Conservation (phyloP, 371 early-diverging fungal genomes). For the Mucor sp. region DNA sequence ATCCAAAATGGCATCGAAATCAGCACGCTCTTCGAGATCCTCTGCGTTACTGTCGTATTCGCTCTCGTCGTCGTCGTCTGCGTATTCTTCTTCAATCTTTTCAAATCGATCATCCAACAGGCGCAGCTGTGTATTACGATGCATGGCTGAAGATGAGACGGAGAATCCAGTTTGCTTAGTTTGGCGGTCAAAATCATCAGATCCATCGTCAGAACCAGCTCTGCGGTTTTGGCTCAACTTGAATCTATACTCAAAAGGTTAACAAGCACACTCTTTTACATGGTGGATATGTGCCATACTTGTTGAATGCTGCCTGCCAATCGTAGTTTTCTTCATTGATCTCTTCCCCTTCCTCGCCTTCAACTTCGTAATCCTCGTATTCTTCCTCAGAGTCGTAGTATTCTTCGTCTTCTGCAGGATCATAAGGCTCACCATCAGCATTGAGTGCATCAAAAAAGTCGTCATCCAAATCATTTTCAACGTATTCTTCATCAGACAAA, state of each 20-base stretch:
- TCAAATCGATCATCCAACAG: constrained; percentile 94
- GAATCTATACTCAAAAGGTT: constrained; percentile 24
- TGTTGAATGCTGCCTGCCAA: constrained; percentile 73
- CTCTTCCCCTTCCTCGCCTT: constrained; percentile 52
- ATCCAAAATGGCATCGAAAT: constrained; percentile 78
- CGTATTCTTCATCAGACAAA: constrained; percentile 86
- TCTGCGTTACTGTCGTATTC: constrained; percentile 53
- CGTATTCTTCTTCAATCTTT: constrained; percentile 76
- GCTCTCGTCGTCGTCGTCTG: constrained; percentile 68
- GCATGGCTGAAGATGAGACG: constrained; percentile 92
- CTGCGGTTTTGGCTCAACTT: constrained; percentile 45
- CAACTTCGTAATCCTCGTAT: constrained; percentile 51
- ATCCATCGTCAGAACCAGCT: constrained; percentile 37
- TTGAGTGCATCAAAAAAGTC: constrained; percentile 71
- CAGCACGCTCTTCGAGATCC: constrained; percentile 52
- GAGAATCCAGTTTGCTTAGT: constrained; percentile 67
- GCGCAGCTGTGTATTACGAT: constrained; percentile 85
- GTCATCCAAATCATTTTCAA: constrained; percentile 71
- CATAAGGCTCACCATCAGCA: constrained; percentile 50
- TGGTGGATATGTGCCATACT: constrained; percentile 36
- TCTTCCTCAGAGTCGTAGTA: constrained; percentile 22
- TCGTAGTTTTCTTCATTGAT: constrained; percentile 48
- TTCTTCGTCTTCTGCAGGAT: constrained; percentile 47
- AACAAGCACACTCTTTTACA: background rate
- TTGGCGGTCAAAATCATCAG: constrained; percentile 49